phyloP scores from a whole-genome alignment of 768 basidiomycete genomes.

The Auricularia cornea region DNA sequence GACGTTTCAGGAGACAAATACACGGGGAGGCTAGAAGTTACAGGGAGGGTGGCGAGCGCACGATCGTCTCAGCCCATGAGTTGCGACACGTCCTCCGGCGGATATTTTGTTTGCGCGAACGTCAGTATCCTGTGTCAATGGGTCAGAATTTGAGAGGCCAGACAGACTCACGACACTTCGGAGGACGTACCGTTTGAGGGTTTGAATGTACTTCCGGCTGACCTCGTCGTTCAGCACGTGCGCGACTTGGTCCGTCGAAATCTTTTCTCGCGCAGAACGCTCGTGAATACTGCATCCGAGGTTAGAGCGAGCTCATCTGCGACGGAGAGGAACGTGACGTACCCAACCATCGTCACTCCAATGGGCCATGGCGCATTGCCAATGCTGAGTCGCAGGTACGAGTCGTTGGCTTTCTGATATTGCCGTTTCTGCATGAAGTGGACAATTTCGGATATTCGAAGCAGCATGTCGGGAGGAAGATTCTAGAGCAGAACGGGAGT shows the following conservation, averaged over 20 bases:
- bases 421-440: conserved; percentile 94
- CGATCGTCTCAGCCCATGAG: conserved; percentile 63
- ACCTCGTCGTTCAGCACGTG: conserved; percentile 99
- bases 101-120: conserved; percentile 93
- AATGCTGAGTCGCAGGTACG: conserved; percentile 92
- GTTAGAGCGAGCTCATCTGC: neutral
- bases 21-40: neutral
- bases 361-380: conserved; percentile 99
- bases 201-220: conserved; percentile 97
- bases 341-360: conserved; percentile 99
- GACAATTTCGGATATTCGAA: conserved; percentile 85
- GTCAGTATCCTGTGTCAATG: conserved; percentile 63
- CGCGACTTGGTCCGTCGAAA: conserved; percentile 92
- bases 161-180: neutral
- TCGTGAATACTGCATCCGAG: conserved; percentile 75
- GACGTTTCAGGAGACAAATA: no score
- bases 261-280: conserved; percentile 95
- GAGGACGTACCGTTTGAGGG: conserved; percentile 73
- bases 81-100: conserved; percentile 85
- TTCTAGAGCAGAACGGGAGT: conserved; percentile 30
- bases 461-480: conserved; percentile 76
- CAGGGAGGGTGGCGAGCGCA: neutral
- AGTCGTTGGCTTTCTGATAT: conserved; percentile 94
- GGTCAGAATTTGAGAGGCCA: neutral
- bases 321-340: conserved; percentile 21